Conservation (phyloP, 208 protist species). For the Acanthamoeba lenticulata region DNA sequence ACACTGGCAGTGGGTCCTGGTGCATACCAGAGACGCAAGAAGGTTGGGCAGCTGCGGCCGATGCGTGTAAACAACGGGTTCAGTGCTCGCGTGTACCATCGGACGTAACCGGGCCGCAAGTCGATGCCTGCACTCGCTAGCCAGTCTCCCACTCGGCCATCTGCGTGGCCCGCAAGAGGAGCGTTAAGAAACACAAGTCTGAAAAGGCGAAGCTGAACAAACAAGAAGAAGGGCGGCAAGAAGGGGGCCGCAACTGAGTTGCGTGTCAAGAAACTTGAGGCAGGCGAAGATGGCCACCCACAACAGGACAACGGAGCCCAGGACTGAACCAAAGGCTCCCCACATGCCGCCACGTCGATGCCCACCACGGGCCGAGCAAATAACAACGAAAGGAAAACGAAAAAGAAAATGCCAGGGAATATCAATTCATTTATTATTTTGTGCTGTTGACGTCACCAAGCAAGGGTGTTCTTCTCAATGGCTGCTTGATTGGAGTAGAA, state of each 20-base stretch:
- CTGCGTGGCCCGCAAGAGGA: background rate
- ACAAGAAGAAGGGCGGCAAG: background rate
- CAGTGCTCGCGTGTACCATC: background rate
- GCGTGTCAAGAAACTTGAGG: background rate
- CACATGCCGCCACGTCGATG: background rate
- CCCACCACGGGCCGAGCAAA: background rate
- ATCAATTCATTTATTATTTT: background rate
- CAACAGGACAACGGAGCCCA: background rate
- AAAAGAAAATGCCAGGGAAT: too few species aligned
- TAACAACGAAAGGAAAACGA: too few species aligned
- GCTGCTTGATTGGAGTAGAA: slow-evolving; percentile 30
- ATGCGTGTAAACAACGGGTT: slow-evolving; percentile 18
- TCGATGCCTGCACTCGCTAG: background rate
- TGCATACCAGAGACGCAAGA: background rate
- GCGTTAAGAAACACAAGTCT: background rate
- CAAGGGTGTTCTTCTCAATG: slow-evolving; percentile 4
- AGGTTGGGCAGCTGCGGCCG: background rate
- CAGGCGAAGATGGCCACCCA: slow-evolving; percentile 1
- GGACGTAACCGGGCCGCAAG: slow-evolving; percentile 17
- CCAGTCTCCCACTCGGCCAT: background rate
- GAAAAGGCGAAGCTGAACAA: background rate
- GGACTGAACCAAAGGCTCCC: background rate
- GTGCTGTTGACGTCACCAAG: slow-evolving; percentile 7
- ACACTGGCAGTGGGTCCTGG: background rate
- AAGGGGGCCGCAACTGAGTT: background rate